These are phyloP conservation scores for Aspergillus arachidicola DNA, from an alignment of 2,329 filamentous ascomycete species.

Conservation along the genomic window DNA sequence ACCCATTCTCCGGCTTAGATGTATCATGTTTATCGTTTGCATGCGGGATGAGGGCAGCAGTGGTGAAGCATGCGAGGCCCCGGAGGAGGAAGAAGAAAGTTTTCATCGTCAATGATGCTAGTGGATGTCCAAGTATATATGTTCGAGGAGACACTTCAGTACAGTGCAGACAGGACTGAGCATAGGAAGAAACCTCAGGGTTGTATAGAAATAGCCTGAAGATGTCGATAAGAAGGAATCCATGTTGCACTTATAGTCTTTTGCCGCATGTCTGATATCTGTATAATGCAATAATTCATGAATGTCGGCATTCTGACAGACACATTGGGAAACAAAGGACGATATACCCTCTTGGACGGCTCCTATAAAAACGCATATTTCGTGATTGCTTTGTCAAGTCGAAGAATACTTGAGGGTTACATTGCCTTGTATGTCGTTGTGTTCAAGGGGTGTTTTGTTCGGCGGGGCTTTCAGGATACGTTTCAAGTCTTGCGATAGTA, in stretches of 20 bases:
- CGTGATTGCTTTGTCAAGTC: neutral
- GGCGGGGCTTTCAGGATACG: neutral
- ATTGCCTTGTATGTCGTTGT: neutral
- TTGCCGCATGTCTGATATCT: neutral
- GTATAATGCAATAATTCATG: neutral
- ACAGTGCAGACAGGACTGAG: neutral
- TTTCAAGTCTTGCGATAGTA: neutral
- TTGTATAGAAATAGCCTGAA: neutral
- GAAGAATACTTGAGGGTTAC: neutral
- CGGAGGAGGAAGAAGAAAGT: neutral
- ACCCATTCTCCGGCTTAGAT: conserved; percentile 11
- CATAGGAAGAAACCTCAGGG: neutral
- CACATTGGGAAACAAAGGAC: neutral
- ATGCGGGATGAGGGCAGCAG: neutral
- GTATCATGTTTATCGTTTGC: neutral
- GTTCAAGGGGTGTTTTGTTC: neutral
- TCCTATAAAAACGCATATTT: neutral
- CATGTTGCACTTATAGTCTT: conserved; percentile 1
- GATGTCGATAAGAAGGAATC: neutral
- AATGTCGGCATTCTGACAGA: neutral
- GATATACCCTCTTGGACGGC: neutral
- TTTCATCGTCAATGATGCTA: neutral
- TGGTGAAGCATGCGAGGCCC: neutral
- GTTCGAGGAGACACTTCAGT: neutral
- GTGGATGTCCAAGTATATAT: neutral